Base-by-base conservation (phyloP, 805 yeast genomes). In the Metschnikowia lunata region DNA sequence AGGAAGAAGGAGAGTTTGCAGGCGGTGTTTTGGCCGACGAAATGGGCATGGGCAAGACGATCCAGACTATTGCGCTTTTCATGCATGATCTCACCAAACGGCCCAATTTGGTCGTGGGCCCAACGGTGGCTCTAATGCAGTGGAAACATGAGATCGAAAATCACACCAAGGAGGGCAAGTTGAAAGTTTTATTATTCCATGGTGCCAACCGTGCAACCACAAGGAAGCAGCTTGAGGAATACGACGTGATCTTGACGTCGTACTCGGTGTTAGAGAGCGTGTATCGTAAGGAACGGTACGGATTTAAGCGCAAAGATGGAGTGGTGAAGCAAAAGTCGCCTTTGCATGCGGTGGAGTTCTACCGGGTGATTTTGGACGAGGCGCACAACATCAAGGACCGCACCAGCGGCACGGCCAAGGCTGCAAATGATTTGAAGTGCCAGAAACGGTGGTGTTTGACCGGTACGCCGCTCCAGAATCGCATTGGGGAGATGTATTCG, bases 21-120 rank as follows among this genome's bases (percentile, higher is more conserved):
- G 99, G 99, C 26, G 99, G 98, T 12, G 83, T 93, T 8, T 69
- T 93, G 37, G 98, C 99, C 6, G 99, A 93, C 69, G 99, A 93
- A 65, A 93, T 93, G 99, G 99, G 99, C 31, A 91, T 93, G 98
- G 99, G 99, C 50, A 93, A 93, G 58, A 93, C 99, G 0, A 90
- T 93, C 39, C 99, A 93, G 66, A 91, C 96, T 32, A 91, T 93
- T 49, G 93, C 95, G 0, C 66, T 93, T 36, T 78, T 93, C 58
- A 79, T 90, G 80, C 63, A 74, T 37, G 95, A 88, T 61, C 60
- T 74, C 39, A 57, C 69, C 0, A 82, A 80, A 52, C 68, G 79
- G 9, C 97, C 97, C 8, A 87, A 83, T 52, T 67, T 93, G 48
- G 98, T 93, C 6, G 85, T 93, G 14, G 98, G 97, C 0, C 99